Evolutionary conservation across 2,329 filamentous ascomycete species (phyloP), one percentile per base, ranked within the genome.

Genomic region (Neofusicoccum ribis): DNA sequence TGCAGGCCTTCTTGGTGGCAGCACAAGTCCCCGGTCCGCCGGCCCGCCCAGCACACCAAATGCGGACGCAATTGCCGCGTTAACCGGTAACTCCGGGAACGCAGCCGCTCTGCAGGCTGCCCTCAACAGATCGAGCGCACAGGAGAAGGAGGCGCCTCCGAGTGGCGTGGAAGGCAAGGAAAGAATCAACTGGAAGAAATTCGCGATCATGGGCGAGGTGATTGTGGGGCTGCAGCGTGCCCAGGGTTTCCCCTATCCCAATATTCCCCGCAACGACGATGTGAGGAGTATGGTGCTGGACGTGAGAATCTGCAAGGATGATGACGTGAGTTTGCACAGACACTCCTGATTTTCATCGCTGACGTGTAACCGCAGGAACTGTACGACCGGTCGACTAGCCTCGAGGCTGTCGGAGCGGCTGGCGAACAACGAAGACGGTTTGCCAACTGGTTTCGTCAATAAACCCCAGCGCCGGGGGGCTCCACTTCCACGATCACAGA

Each of bases 141-240:
- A 56, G 43, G 63, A 65, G 87, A 67, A 87, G 84, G 77, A 78
- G 63, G 74, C 76, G 17, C 75, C 75, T 8, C 75, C 73, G 0
- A 72, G 74, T 1, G 76, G 76, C 15, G 72, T 78, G 0, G 69
- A 67, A 15, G 76, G 76, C 23, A 77, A 68, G 87, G 77, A 92
- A 68, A 84, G 91, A 60, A 91, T 99, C 75, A 98, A 98, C 76
- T 99, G 95, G 95, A 93, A 90, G 78, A 99, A 99, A 76, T 99
- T 98, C 72, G 94, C 98, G 77, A 90, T 99, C 37, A 88, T 98
- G 78, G 93, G 93, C 6, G 94, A 98, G 71, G 91, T 97, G 5
- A 85, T 98, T 62, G 83, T 97, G 66, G 90, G 92, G 2, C 89
- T 99, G 63, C 96, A 97, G 85, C 90, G 89, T 78, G 97, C 94